Evolutionary conservation across 2,329 filamentous ascomycete species (phyloP).

Genomic region (Aspergillus caelatus): DNA sequence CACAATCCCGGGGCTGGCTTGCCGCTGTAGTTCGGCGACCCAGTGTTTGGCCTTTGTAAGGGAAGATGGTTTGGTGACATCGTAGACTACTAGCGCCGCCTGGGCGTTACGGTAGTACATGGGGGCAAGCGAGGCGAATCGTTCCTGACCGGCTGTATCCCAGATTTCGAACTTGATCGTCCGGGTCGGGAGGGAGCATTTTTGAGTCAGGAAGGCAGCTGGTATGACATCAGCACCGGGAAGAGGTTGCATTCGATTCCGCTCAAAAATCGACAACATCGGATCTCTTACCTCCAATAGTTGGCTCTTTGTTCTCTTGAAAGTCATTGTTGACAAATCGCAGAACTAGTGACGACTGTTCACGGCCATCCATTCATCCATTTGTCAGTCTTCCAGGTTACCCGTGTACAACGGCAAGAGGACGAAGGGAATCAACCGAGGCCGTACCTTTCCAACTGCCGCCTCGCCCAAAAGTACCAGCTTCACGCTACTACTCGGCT

Average conservation of each 20-base stretch:
- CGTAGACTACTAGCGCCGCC: conserved; percentile 96
- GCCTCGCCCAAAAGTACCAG: conserved; percentile 96
- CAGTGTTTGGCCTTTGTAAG: conserved; percentile 98
- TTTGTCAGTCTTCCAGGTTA: conserved; percentile 24
- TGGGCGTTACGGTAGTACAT: conserved; percentile 99
- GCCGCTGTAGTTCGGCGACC: conserved; percentile 95
- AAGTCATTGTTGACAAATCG: conserved; percentile 99
- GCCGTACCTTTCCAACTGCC: conserved; percentile 89
- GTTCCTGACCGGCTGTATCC: conserved; percentile 97
- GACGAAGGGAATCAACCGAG: conserved; percentile 9
- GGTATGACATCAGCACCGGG: conserved; percentile 18
- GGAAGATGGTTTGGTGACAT: conserved; percentile 93
- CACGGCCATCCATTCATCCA: conserved; percentile 12
- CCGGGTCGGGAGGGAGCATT: conserved; percentile 91
- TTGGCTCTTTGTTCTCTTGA: conserved; percentile 99
- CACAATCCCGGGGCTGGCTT: conserved; percentile 93
- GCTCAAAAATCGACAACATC: conserved; percentile 1
- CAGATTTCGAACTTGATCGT: conserved; percentile 85
- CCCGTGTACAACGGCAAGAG: conserved; percentile 15
- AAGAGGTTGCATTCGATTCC: background rate
- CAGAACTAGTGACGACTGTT: conserved; percentile 90
- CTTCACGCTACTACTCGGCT: conserved; percentile 99
- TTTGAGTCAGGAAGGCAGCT: conserved; percentile 98
- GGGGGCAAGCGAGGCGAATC: conserved; percentile 91
- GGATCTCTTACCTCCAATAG: conserved; percentile 77